Base-by-base conservation (phyloP, 1,284 basidiomycete genomes). In the Phellopilus nigrolimitatus region DNA sequence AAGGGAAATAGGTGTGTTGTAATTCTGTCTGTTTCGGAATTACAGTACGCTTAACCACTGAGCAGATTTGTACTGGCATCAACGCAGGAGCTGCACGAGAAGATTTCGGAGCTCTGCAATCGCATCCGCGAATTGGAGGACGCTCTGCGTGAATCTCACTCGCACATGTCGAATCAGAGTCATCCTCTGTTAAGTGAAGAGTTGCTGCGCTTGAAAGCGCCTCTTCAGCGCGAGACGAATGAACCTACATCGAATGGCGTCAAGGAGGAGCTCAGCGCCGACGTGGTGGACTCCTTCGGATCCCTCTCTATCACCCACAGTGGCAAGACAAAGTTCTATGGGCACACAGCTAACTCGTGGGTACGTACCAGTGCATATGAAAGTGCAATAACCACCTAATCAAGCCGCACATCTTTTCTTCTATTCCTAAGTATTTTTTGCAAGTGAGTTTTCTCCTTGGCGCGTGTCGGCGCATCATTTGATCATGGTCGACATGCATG, bases 81-180 rank as follows among this genome's bases (percentile, higher is more conserved):
- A 0, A 90, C 87, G 0, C 82, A 87, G 64, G 87, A 90, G 59
- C 71, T 90, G 0, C 88, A 90, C 62, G 85, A 88, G 66, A 88
- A 89, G 66, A 90, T 91, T 51, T 71, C 78, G 17, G 80, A 87
- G 61, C 76, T 91, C 6, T 79, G 82, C 37, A 79, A 69, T 54
- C 84, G 88, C 41, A 81, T 89, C 17, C 77, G 85, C 49, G 80
- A 88, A 49, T 75, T 91, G n/a, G 88, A 91, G 62, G 85, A 89
- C 59, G 80, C 71, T 6, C 68, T 91, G 25, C 74, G 82, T 30
- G 60, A 68, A 1, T 75, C 81, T 0, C 84, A 90, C 60, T 63
- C 71, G 4, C 72, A 74, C 37, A 64, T 81, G n/a, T 78, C 84
- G 0, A 51, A 67, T n/a, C 82, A 86, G 12, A 68, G 64, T 3